Conservation (phyloP, 75 land plant genomes). For the Ceratopteris richardii region DNA sequence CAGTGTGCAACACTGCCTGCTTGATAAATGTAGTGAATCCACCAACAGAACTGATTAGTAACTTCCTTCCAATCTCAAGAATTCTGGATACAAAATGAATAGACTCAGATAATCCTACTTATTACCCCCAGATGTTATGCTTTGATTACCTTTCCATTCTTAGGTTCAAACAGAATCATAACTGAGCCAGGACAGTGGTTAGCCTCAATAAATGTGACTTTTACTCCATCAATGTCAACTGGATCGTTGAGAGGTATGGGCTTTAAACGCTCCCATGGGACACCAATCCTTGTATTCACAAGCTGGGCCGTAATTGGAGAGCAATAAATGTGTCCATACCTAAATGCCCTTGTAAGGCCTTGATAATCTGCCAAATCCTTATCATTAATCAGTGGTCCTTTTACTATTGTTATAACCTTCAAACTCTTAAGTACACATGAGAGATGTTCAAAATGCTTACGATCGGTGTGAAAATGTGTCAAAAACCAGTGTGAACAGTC, state of each 20-base stretch:
- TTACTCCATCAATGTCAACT: constrained; percentile 52
- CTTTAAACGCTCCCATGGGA: constrained; percentile 67
- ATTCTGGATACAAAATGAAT: too few relatives aligned
- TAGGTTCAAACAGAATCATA: constrained; percentile 85
- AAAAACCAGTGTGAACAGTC: constrained; percentile 94
- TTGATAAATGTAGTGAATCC: constrained; percentile 3
- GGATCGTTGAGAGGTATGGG: constrained; percentile 65
- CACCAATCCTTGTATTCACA: constrained; percentile 79
- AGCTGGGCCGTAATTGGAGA: constrained; percentile 81
- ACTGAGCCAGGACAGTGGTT: constrained; percentile 97
- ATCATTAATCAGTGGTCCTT: not conserved
- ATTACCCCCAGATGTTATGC: too few relatives aligned
- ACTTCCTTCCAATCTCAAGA: too few relatives aligned
- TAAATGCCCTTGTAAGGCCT: constrained; percentile 77
- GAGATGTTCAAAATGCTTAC: constrained; percentile 42
- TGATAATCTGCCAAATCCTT: constrained; percentile 70
- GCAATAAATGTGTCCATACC: constrained; percentile 85
- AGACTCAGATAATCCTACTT: too few relatives aligned
- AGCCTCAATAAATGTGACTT: constrained; percentile 81
- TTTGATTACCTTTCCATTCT: constrained; percentile 87
- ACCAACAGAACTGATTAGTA: too few relatives aligned
- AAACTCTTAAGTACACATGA: too few relatives aligned
- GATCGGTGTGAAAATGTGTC: constrained; percentile 90
- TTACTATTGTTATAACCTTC: too few relatives aligned
- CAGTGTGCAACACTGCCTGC: constrained; percentile 89